Conservation (phyloP, 108 stramenopile genomes). For the Conticribra weissflogii region DNA sequence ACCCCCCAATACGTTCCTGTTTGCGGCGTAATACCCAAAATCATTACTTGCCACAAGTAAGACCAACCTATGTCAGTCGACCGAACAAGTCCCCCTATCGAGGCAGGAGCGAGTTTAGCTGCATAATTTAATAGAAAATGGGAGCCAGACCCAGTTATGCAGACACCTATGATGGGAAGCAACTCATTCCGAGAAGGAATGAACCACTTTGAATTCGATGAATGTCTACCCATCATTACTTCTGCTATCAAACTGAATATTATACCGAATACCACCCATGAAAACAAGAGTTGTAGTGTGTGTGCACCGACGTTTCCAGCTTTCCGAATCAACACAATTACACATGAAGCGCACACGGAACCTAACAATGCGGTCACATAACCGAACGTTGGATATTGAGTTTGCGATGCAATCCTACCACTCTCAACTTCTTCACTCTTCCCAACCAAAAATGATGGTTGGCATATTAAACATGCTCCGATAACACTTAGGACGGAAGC, state of each 20-base stretch:
- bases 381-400: constrained; percentile 24
- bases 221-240: constrained; percentile 2
- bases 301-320: constrained; percentile 53
- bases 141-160: constrained; percentile 26
- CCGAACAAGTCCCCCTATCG: constrained; percentile 40
- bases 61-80: constrained; percentile 46
- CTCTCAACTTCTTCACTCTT: not conserved
- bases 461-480: constrained; percentile 48
- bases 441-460: constrained; percentile 57
- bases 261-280: constrained; percentile 50
- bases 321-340: constrained; percentile 53
- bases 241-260: constrained; percentile 44
- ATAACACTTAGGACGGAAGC: constrained; percentile 30
- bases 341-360: constrained; percentile 25
- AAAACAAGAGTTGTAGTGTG: constrained; percentile 53
- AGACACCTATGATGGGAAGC: constrained; percentile 21
- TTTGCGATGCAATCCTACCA: not conserved
- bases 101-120: constrained; percentile 43
- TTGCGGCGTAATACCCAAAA: constrained; percentile 2
- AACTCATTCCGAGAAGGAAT: constrained; percentile 15
- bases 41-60: constrained; percentile 3
- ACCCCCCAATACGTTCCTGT: constrained; percentile 3
- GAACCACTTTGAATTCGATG: constrained; percentile 21
- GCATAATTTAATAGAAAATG: constrained; percentile 56
- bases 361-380: constrained; percentile 53